Conservation (phyloP, 768 basidiomycete species). For the Leccinum fibrillosum region DNA sequence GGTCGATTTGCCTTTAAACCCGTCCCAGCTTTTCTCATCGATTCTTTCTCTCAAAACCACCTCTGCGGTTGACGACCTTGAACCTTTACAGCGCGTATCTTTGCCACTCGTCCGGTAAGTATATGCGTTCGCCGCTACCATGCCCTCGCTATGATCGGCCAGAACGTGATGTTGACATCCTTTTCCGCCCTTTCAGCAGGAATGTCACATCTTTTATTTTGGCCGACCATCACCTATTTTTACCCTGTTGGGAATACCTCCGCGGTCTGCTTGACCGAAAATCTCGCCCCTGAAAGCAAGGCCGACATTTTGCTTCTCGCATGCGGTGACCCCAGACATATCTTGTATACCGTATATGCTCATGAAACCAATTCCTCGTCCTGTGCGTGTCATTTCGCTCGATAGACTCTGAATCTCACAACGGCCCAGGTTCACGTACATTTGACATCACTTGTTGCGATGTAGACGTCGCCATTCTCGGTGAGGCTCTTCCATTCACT, state of each 20-base stretch:
- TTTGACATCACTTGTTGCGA: conserved; percentile 32
- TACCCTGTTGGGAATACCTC: conserved; percentile 61
- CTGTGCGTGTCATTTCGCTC: conserved; percentile 1
- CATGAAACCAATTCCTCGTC: conserved; percentile 8
- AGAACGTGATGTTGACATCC: neutral
- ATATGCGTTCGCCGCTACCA: neutral
- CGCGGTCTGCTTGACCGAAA: conserved; percentile 46
- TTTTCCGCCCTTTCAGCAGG: neutral
- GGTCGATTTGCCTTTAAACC: neutral
- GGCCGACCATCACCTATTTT: conserved; percentile 37
- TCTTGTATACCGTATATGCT: conserved; percentile 44
- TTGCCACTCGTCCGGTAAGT: neutral
- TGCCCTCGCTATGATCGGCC: neutral
- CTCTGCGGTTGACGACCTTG: neutral
- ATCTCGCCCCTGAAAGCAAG: conserved; percentile 41
- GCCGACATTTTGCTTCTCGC: conserved; percentile 45
- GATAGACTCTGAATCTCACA: neutral
- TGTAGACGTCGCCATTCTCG: conserved; percentile 25
- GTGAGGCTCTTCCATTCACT: conserved; percentile 5
- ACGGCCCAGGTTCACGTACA: conserved; percentile 6
- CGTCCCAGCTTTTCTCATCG: neutral
- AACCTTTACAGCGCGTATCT: neutral
- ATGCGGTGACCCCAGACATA: conserved; percentile 53
- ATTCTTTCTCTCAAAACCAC: neutral
- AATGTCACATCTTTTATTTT: conserved; percentile 19